Conservation (phyloP, 1,139 yeast genomes). For the Yamadazyma dushanensis region DNA sequence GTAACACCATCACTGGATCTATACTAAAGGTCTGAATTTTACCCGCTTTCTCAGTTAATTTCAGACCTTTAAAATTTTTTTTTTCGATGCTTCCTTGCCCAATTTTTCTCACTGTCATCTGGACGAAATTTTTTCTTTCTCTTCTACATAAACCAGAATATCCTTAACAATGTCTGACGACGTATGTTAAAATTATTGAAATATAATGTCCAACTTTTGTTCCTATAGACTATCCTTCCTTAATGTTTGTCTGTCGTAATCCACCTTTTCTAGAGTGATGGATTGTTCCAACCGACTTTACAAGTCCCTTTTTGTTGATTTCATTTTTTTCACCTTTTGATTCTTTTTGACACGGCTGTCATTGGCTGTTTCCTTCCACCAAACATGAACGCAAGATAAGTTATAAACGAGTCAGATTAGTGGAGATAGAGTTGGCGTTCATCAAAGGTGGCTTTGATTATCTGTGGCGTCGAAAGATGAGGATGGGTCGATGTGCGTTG, state of each 20-base stretch:
- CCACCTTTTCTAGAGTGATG: neutral
- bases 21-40: conserved; percentile 7
- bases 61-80: conserved; percentile 5
- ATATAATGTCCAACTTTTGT: neutral
- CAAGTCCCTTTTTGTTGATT: neutral
- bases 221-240: neutral
- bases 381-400: neutral
- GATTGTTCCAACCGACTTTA: neutral
- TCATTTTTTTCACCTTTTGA: neutral
- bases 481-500: too few species aligned
- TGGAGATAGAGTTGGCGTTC: too few species aligned
- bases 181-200: conserved; percentile 12
- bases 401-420: neutral
- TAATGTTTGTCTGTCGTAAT: neutral
- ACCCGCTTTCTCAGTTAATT: conserved; percentile 9
- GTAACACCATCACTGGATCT: conserved; percentile 9
- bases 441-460: too few species aligned
- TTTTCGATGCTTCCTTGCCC: conserved; percentile 3
- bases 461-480: too few species aligned
- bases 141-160: conserved; percentile 8
- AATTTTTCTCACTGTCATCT: conserved; percentile 12
- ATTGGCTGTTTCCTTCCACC: conserved; percentile 6
- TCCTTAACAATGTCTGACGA: conserved; percentile 15
- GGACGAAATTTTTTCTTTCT: conserved; percentile 15
- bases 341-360: conserved; percentile 8